Evolutionary conservation across 768 basidiomycete genomes (phyloP), one percentile per base, ranked within the genome.

Genomic region (Rhizopogon vinicolor): DNA sequence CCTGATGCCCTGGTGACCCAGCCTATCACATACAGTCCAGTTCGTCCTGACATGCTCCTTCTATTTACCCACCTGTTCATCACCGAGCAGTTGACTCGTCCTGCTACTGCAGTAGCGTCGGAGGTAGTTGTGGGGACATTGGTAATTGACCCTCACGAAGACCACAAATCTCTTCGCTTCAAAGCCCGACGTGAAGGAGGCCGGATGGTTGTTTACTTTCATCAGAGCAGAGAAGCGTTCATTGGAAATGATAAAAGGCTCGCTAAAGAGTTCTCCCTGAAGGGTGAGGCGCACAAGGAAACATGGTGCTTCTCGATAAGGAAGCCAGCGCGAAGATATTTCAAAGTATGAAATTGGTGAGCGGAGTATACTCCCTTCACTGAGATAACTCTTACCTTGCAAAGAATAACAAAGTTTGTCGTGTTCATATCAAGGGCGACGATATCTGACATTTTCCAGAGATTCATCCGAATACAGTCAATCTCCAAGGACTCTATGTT

Each of bases 311-410:
- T 51, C 68, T 90, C 56, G 89, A 95, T 68, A 77, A 76, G 59
- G 71, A 89, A 67, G 93, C 92, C 4, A 83, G 84, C 55, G 80
- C 85, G 53, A 93, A 88, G 87, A 93, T 95, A 56, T 96, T 84
- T 67, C 66, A 71, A 43, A 84, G 91, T 91, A 59, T 50, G 80
- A 68, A 33, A 35, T 6, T 28, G 18, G 83, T 29, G 3, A 6
- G 28, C n/a, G 6, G 46, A 42, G 5, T 10, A 7, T 33, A 14
- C 19, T 40, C 37, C 13, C 5, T 12, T 10, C 3, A 12, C 14
- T 29, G 18, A 12, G 9, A 25, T 19, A 18, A 9, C 29, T 56
- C 9, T 2, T n/a, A 16, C 4, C 22, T 16, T 48, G 16, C 12
- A 45, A 48, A 58, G 3, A 49, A 48, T 16, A 58, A 58, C n/a